A percentile compares a stretch with the other conserved stretches of the same genome.
Evolutionary conservation across 176 grass and related monocot genomes (phyloP).

Genomic region (Melocanna baccifera): DNA sequence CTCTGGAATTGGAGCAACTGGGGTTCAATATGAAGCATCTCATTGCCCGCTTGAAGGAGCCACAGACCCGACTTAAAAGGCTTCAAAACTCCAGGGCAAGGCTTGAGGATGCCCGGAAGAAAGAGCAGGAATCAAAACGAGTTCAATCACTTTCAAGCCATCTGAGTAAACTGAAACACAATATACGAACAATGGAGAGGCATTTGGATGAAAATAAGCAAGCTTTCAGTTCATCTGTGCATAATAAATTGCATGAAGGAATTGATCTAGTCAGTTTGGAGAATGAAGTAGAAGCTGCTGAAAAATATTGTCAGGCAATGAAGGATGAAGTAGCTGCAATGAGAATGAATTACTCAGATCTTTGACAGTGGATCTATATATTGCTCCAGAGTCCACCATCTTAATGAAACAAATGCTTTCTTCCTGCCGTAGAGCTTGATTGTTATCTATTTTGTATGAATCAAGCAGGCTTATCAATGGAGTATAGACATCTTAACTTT

Average conservation of each 20-base stretch:
- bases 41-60: constrained; percentile 61
- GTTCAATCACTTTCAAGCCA: constrained; percentile 43
- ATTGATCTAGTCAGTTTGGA: constrained; percentile 37
- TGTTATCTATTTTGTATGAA: not conserved
- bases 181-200: constrained; percentile 52
- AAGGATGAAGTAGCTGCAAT: constrained; percentile 46
- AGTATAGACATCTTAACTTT: constrained; percentile 2
- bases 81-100: constrained; percentile 40
- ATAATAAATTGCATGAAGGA: constrained; percentile 7
- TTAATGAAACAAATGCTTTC: too few relatives aligned
- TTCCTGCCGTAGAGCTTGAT: constrained; percentile 18
- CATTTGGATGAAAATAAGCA: constrained; percentile 42
- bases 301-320: constrained; percentile 44
- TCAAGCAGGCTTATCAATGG: not conserved
- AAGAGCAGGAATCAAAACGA: constrained; percentile 32
- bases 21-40: constrained; percentile 63
- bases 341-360: constrained; percentile 18
- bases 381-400: not conserved
- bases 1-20: constrained; percentile 28
- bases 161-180: constrained; percentile 45
- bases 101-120: constrained; percentile 49
- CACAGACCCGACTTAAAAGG: constrained; percentile 38
- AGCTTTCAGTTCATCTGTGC: constrained; percentile 13
- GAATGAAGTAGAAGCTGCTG: constrained; percentile 59
- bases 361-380: not conserved